Conservation (phyloP, 2,329 filamentous ascomycete genomes). For the Teratosphaeria zuluensis region DNA sequence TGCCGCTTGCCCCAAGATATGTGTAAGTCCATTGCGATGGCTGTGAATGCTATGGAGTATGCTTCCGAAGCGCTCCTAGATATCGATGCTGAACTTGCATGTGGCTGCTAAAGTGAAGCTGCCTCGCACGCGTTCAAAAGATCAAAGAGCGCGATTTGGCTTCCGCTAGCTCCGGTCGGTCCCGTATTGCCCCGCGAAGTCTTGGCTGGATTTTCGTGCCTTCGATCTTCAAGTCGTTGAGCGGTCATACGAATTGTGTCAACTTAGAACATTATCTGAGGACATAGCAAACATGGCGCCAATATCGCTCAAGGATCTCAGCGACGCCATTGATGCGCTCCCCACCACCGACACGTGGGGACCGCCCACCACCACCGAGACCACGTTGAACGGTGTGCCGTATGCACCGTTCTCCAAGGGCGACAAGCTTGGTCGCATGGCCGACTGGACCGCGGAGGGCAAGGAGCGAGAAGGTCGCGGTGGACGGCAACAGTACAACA, state of each 20-base stretch:
- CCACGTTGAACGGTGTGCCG: constrained; percentile 85
- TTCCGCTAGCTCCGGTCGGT: background rate
- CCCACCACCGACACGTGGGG: constrained; percentile 57
- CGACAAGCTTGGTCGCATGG: constrained; percentile 98
- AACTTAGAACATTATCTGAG: background rate
- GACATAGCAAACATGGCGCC: constrained; percentile 32
- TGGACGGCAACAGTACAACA: constrained; percentile 79
- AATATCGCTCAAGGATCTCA: constrained; percentile 36
- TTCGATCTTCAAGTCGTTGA: background rate
- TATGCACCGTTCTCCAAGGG: constrained; percentile 98
- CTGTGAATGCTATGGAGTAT: background rate
- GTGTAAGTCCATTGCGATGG: background rate
- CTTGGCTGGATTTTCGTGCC: background rate
- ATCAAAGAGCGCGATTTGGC: background rate
- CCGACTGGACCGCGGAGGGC: constrained; percentile 89
- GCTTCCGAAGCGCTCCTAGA: background rate
- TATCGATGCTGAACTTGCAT: background rate
- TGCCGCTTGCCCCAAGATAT: constrained; percentile 1
- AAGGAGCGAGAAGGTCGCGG: constrained; percentile 65
- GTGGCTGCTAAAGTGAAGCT: background rate
- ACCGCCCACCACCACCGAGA: constrained; percentile 70
- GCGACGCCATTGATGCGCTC: constrained; percentile 33
- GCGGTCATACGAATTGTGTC: background rate
- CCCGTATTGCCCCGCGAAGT: background rate
- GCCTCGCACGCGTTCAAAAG: background rate